These are phyloP conservation scores for Trametes sanguinea DNA, from an alignment of 768 basidiomycete genomes.

Conservation along the genomic window DNA sequence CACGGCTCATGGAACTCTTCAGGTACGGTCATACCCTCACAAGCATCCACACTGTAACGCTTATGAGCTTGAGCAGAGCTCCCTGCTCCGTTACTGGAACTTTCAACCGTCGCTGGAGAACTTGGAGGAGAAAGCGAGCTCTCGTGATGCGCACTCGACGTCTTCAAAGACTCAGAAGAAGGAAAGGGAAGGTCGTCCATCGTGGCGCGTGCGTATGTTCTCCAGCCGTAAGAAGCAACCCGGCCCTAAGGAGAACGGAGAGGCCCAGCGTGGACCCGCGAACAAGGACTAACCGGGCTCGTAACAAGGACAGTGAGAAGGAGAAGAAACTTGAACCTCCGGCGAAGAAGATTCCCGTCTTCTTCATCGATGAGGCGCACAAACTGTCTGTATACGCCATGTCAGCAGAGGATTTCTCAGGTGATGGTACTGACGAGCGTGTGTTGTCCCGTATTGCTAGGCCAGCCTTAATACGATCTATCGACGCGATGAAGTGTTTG, in stretches of 20 bases:
- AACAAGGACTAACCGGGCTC: conserved; percentile 30
- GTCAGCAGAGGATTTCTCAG: background rate
- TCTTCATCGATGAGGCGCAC: conserved; percentile 87
- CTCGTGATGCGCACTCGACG: conserved; percentile 16
- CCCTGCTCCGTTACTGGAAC: conserved; percentile 71
- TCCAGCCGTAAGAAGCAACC: conserved; percentile 20
- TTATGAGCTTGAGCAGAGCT: conserved; percentile 44
- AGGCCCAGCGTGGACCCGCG: background rate
- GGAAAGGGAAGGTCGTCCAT: conserved; percentile 12
- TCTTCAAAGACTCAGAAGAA: conserved; percentile 7
- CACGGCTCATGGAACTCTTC: conserved; percentile 82
- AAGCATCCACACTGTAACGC: background rate
- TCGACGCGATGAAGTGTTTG: conserved; percentile 80
- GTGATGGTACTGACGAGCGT: background rate
- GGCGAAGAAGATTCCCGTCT: conserved; percentile 71
- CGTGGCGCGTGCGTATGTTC: conserved; percentile 26
- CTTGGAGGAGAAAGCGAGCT: conserved; percentile 9
- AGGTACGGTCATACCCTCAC: conserved; percentile 39
- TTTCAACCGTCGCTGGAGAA: conserved; percentile 47
- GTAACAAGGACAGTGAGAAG: conserved; percentile 38
- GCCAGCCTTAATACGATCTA: conserved; percentile 73
- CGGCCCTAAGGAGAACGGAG: conserved; percentile 15
- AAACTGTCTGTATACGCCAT: conserved; percentile 51
- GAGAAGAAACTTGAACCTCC: conserved; percentile 37
- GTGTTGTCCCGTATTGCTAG: conserved; percentile 36